These are phyloP conservation scores for Peronosclerospora sorghi DNA, from an alignment of 352 stramenopile genomes.

Conservation along the genomic window DNA sequence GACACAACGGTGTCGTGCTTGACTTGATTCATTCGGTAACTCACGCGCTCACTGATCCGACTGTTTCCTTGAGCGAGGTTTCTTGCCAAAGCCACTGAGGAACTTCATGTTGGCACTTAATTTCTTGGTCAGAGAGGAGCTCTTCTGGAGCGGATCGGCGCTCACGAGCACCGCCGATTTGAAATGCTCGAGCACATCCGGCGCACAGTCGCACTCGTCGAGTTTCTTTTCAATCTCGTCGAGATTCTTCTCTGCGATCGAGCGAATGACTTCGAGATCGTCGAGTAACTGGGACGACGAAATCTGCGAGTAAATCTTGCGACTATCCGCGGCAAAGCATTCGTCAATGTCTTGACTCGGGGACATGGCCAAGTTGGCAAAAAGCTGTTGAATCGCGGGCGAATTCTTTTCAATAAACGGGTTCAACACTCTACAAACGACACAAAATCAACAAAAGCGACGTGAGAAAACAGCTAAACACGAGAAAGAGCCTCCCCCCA, in stretches of 20 bases:
- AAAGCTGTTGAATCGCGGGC: slow-evolving; percentile 62
- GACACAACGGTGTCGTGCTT: too few relatives aligned
- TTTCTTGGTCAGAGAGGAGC: slow-evolving; percentile 41
- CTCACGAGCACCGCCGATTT: slow-evolving; percentile 33
- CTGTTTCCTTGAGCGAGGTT: slow-evolving; percentile 31
- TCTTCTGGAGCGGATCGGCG: slow-evolving; percentile 31
- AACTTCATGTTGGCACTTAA: slow-evolving; percentile 75
- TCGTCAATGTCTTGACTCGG: slow-evolving; percentile 59
- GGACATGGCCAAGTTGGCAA: slow-evolving; percentile 53
- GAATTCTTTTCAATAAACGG: slow-evolving; percentile 82
- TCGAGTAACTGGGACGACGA: slow-evolving; percentile 38
- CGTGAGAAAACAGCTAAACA: neutral
- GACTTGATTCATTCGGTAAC: too few relatives aligned
- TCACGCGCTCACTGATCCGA: slow-evolving; percentile 16
- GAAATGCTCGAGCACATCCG: slow-evolving; percentile 39
- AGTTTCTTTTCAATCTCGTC: slow-evolving; percentile 62
- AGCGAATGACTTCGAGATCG: slow-evolving; percentile 54
- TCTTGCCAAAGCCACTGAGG: slow-evolving; percentile 51
- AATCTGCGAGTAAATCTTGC: slow-evolving; percentile 61
- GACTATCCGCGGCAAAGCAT: slow-evolving; percentile 62
- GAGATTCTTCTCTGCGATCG: slow-evolving; percentile 62
- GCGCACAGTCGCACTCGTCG: slow-evolving; percentile 24
- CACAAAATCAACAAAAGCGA: neutral
- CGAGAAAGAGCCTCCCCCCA: neutral
- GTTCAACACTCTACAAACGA: slow-evolving; percentile 57